These are phyloP conservation scores for Hortaea sp. DNA, from an alignment of 2,329 filamentous ascomycete species.

Conservation along the genomic window DNA sequence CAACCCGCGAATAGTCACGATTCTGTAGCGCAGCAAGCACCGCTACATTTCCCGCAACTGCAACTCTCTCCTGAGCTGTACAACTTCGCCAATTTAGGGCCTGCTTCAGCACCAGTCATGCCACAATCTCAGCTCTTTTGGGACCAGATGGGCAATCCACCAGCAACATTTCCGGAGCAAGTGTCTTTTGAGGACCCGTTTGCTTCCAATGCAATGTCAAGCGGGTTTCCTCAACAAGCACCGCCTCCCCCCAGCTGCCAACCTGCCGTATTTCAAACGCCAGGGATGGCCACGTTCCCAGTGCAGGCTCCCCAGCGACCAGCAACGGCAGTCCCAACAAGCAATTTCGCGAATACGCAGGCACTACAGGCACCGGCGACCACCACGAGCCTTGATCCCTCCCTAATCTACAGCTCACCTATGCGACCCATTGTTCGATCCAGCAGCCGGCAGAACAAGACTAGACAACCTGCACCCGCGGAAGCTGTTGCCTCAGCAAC, in stretches of 20 bases:
- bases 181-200: conserved; percentile 22
- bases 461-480: conserved; percentile 2
- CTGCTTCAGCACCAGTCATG: conserved; percentile 47
- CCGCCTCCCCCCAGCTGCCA: conserved; percentile 4
- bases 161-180: conserved; percentile 3
- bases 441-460: conserved; percentile 19
- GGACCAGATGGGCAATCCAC: conserved; percentile 15
- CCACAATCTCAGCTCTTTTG: conserved; percentile 43
- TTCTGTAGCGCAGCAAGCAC: conserved; percentile 20
- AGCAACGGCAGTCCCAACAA: conserved; percentile 12
- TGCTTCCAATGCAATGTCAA: conserved; percentile 9
- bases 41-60: conserved; percentile 41
- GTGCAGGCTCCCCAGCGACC: conserved; percentile 15
- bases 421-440: conserved; percentile 10
- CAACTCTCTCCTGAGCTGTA: conserved; percentile 51
- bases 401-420: conserved; percentile 30
- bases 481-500: conserved; percentile 2
- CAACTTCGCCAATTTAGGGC: conserved; percentile 41
- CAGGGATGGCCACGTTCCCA: conserved; percentile 22
- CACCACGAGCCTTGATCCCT: conserved; percentile 36
- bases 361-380: conserved; percentile 14
- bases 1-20: conserved; percentile 7
- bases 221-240: not conserved
- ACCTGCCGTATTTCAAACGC: conserved; percentile 18
- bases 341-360: conserved; percentile 1